A percentile compares a stretch with the other conserved stretches of the same genome.
Evolutionary conservation across 495 filamentous ascomycete species (phyloP).

Genomic region (Thozetella sp.): DNA sequence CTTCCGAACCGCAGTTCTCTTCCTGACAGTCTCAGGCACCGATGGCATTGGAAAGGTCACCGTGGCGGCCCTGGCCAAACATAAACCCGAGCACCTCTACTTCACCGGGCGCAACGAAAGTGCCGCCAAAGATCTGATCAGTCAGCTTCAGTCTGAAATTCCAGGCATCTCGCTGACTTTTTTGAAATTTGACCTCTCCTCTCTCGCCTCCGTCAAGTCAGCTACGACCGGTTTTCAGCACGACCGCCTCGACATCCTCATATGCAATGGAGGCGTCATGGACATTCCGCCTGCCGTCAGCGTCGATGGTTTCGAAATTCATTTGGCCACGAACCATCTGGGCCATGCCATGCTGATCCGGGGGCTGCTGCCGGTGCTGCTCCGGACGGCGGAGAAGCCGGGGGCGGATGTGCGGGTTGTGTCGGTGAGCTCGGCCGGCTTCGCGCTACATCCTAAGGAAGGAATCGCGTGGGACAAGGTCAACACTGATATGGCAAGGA

Average conservation of each 20-base stretch:
- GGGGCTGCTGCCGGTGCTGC: conserved; percentile 59
- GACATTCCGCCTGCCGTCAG: conserved; percentile 47
- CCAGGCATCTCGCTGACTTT: background rate
- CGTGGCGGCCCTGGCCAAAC: conserved; percentile 57
- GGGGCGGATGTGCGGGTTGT: background rate
- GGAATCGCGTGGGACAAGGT: background rate
- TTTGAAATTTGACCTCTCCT: background rate
- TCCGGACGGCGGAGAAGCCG: conserved; percentile 33
- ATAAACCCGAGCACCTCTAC: conserved; percentile 60
- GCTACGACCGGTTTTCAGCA: conserved; percentile 10
- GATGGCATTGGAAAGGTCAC: conserved; percentile 65
- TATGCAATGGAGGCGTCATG: conserved; percentile 70
- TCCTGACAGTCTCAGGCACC: conserved; percentile 46
- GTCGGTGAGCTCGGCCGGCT: background rate
- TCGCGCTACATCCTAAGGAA: background rate
- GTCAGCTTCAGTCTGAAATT: background rate
- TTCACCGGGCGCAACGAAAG: conserved; percentile 58
- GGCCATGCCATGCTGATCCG: conserved; percentile 64
- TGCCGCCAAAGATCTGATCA: conserved; percentile 7
- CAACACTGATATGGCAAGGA: too few relatives aligned
- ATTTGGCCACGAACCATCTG: conserved; percentile 69
- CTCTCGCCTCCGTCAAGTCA: background rate
- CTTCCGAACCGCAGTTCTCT: background rate
- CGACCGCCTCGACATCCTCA: conserved; percentile 52
- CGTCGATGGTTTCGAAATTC: conserved; percentile 62